Conservation (phyloP, 2,329 filamentous ascomycete genomes). For the Neurospora crassa region DNA sequence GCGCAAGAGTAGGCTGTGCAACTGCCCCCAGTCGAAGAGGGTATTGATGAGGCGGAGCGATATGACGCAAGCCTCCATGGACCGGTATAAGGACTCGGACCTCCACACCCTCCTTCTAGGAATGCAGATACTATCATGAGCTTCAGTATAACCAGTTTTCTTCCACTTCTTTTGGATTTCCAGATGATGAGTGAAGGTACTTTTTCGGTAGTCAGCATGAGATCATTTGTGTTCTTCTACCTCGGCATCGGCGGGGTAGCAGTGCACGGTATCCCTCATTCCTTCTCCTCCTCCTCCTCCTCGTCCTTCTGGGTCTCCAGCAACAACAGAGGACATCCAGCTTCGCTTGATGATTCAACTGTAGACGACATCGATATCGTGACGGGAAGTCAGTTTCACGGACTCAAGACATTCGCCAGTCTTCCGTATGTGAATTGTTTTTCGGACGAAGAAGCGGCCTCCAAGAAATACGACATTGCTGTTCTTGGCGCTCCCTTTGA, state of each 20-base stretch:
- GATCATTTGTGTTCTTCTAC: constrained; percentile 2
- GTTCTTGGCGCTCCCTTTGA: constrained; percentile 42
- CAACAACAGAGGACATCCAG: background rate
- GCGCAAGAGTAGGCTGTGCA: too few species aligned
- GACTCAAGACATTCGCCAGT: constrained; percentile 56
- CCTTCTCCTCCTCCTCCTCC: background rate
- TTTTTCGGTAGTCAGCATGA: background rate
- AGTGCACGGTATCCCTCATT: background rate
- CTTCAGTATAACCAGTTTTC: background rate
- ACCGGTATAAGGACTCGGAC: background rate
- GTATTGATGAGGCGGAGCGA: too few species aligned
- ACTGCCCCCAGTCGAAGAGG: too few species aligned
- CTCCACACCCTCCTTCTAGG: background rate
- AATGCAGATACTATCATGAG: background rate
- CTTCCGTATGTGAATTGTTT: constrained; percentile 52
- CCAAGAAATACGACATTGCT: constrained; percentile 45
- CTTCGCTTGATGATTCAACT: constrained; percentile 6
- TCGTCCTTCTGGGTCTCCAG: background rate
- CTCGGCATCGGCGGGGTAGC: background rate
- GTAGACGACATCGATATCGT: constrained; percentile 29
- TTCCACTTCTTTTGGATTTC: background rate
- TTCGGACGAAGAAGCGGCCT: constrained; percentile 36
- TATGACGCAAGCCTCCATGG: too few species aligned
- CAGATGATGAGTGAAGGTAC: background rate
- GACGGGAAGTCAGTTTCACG: constrained; percentile 34